phyloP scores from a whole-genome alignment of 78 protist species.

The Dictyostelium citrinum region DNA sequence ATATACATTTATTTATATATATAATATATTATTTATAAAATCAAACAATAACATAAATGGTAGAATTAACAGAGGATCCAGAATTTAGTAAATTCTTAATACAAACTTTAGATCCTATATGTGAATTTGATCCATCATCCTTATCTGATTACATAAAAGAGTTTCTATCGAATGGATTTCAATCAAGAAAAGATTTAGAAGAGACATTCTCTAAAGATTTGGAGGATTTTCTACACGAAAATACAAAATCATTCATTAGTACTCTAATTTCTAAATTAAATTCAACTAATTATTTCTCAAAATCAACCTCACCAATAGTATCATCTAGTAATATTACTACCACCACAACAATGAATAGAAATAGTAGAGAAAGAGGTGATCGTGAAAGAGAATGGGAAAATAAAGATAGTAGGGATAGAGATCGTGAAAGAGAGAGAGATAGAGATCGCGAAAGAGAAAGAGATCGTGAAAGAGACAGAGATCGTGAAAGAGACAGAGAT shows the following conservation, averaged over 20 bases:
- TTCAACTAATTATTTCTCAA: background rate
- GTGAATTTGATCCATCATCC: slow-evolving; percentile 33
- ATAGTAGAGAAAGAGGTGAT: background rate
- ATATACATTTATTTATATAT: too few species aligned
- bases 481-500: background rate
- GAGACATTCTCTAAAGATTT: background rate
- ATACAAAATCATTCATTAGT: slow-evolving; percentile 8
- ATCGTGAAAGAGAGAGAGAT: too few species aligned
- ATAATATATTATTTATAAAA: background rate
- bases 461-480: background rate
- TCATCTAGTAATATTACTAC: background rate
- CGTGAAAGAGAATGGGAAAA: background rate
- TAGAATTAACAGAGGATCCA: background rate
- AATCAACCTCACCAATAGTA: background rate
- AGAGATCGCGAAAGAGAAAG: slow-evolving; percentile 17
- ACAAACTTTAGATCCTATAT: slow-evolving; percentile 38
- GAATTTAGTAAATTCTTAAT: slow-evolving; percentile 19
- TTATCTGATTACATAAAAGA: slow-evolving; percentile 41
- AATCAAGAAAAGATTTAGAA: slow-evolving; percentile 7
- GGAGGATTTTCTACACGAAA: slow-evolving; percentile 31
- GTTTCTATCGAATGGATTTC: slow-evolving; percentile 4
- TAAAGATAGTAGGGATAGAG: background rate
- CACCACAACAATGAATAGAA: background rate
- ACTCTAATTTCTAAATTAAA: background rate
- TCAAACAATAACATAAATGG: background rate